phyloP scores from a whole-genome alignment of 1,139 yeast genomes.

The Geotrichum reessii region DNA sequence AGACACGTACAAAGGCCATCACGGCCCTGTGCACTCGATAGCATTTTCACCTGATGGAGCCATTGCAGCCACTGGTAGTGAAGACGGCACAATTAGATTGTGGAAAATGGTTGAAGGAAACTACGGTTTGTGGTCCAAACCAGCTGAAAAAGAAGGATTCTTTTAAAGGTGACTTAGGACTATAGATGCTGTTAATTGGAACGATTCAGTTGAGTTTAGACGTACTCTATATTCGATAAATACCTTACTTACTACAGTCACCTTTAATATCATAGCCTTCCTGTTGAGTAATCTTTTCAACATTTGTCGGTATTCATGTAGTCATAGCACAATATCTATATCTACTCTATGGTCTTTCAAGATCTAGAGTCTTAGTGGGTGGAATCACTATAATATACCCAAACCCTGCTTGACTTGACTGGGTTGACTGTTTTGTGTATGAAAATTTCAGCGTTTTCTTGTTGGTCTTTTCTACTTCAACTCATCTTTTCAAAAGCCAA shows the following conservation, averaged over 20 bases:
- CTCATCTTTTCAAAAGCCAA: background rate
- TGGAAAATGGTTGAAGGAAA: constrained; percentile 43
- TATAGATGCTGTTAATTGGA: background rate
- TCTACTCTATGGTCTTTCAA: background rate
- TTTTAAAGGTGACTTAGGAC: background rate
- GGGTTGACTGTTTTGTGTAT: background rate
- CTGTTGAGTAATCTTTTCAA: background rate
- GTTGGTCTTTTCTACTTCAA: background rate
- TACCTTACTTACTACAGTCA: background rate
- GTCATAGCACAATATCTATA: background rate
- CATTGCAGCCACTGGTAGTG: constrained; percentile 57
- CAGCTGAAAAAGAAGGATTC: background rate
- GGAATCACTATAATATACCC: background rate
- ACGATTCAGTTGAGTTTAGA: background rate
- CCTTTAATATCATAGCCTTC: background rate
- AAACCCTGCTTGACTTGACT: background rate
- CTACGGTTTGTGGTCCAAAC: constrained; percentile 35
- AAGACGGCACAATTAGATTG: constrained; percentile 61
- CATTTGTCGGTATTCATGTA: background rate
- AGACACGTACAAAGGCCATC: constrained; percentile 36
- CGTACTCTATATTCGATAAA: background rate
- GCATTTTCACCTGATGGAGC: constrained; percentile 37
- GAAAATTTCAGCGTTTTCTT: background rate
- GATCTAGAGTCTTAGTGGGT: background rate
- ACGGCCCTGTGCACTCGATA: constrained; percentile 38